Base-by-base conservation (phyloP, 2,329 filamentous ascomycete species). In the Ophiostoma pallidulum region DNA sequence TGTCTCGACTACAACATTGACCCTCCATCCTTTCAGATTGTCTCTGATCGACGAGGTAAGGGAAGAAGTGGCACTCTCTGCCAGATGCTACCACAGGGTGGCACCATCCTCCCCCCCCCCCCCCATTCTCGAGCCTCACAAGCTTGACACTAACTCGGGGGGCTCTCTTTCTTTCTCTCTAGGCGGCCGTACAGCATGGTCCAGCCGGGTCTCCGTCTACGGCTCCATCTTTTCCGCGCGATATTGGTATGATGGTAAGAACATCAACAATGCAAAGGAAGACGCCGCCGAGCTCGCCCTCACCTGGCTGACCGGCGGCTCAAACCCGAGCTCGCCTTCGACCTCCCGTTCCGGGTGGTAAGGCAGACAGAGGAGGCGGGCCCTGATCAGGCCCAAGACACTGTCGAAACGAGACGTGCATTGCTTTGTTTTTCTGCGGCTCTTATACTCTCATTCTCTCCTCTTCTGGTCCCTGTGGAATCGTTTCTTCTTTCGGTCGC, bases 101-200 rank as follows among this genome's bases (percentile, higher is more conserved):
- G 12, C 12, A 12, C 16, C 6, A 13, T n/a, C 13, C 53, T 48
- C 26, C n/a, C 18, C 29, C 14, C 7, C 8, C 18, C 31, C 32
- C 16, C 18, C 13, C 18, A 29, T n/a, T 13, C 9, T 43, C 16
- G 8, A 5, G 14, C n/a, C n/a, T 32, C 8, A 26, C 57, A 24
- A n/a, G 18, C 48, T n/a, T n/a, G n/a, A n/a, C n/a, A n/a, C n/a
- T n/a, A 26, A 31, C 13, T 33, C 19, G 13, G 10, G 31, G 29
- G 24, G 16, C 4, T 28, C 19, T 32, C 24, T 26, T 26, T 38
- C 20, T 36, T n/a, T 9, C 35, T 16, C 24, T 38, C 31, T 32
- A 92, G 89, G 88, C 57, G 88, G 88, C 56, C 85, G 89, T 58
- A 95, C 89, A 50, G 89, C 89, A 49, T 95, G 89, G 89, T 91